Percentiles rank a stretch among this genome's conserved stretches.
phyloP scores from a whole-genome alignment of 371 early-diverging fungal genomes.

The Haplosporangium sp. region DNA sequence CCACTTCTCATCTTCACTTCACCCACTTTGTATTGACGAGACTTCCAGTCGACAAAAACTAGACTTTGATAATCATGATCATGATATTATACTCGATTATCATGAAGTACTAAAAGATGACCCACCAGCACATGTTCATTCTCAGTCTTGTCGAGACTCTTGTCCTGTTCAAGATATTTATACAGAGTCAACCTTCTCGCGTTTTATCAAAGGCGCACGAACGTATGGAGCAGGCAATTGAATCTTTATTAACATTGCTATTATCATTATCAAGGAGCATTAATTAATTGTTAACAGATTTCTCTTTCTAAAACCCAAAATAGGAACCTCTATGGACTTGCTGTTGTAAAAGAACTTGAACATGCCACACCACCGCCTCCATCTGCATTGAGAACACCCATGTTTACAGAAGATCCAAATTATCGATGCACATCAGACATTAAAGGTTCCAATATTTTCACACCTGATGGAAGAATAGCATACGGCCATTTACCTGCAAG shows the following conservation, averaged over 20 bases:
- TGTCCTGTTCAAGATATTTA: conserved; percentile 54
- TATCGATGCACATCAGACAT: background rate
- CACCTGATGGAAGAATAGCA: conserved; percentile 9
- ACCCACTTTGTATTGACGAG: conserved; percentile 11
- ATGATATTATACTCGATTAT: background rate
- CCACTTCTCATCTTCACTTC: conserved; percentile 3
- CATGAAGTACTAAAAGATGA: conserved; percentile 17
- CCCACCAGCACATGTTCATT: conserved; percentile 34
- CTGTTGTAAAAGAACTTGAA: conserved; percentile 36
- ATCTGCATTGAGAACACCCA: background rate
- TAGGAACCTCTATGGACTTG: conserved; percentile 52
- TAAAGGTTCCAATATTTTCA: conserved; percentile 19
- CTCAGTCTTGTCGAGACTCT: conserved; percentile 41
- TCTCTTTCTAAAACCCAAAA: background rate
- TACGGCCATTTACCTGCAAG: conserved; percentile 29
- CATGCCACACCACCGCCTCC: background rate
- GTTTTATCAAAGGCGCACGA: conserved; percentile 47
- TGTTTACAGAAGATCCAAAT: no score
- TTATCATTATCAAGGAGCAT: background rate
- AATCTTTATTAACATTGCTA: background rate
- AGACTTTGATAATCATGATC: conserved; percentile 1
- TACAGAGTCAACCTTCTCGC: conserved; percentile 35
- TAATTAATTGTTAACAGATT: background rate
- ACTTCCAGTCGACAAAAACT: background rate
- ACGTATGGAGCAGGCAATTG: conserved; percentile 22